phyloP scores from a whole-genome alignment of 2,329 filamentous ascomycete genomes.

The Coniochaeta sp. region DNA sequence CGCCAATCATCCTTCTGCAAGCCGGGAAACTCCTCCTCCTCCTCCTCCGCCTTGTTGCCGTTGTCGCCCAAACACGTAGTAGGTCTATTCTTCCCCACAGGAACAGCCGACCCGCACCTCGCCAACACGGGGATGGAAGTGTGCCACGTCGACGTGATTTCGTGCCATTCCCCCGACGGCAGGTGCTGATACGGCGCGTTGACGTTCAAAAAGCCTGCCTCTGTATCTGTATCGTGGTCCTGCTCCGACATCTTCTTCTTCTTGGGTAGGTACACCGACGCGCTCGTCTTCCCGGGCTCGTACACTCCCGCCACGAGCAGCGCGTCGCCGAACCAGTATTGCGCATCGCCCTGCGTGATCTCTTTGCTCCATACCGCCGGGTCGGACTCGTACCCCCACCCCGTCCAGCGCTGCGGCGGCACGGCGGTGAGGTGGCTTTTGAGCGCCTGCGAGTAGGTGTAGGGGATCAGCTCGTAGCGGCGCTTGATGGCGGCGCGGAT shows the following conservation, averaged over 20 bases:
- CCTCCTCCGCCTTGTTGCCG: too few species aligned
- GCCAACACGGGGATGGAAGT: conserved; percentile 22
- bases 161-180: conserved; percentile 23
- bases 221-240: conserved; percentile 2
- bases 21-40: conserved; percentile 20
- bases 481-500: conserved; percentile 61
- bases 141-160: conserved; percentile 22
- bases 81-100: conserved; percentile 22
- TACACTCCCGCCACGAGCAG: conserved; percentile 59
- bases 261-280: conserved; percentile 55
- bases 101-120: conserved; percentile 22
- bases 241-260: too few species aligned
- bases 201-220: conserved; percentile 50
- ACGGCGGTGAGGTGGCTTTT: conserved; percentile 53
- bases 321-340: conserved; percentile 66
- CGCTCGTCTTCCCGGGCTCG: conserved; percentile 45
- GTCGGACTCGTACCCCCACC: conserved; percentile 65
- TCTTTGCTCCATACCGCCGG: conserved; percentile 56
- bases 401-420: conserved; percentile 65
- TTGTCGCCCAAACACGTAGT: conserved; percentile 16
- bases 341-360: conserved; percentile 57
- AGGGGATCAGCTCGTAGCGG: conserved; percentile 65
- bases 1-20: conserved; percentile 24
- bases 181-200: conserved; percentile 47
- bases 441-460: conserved; percentile 60